phyloP scores from a whole-genome alignment of 2,329 filamentous ascomycete genomes.

The Sarocladiaceae sp. region DNA sequence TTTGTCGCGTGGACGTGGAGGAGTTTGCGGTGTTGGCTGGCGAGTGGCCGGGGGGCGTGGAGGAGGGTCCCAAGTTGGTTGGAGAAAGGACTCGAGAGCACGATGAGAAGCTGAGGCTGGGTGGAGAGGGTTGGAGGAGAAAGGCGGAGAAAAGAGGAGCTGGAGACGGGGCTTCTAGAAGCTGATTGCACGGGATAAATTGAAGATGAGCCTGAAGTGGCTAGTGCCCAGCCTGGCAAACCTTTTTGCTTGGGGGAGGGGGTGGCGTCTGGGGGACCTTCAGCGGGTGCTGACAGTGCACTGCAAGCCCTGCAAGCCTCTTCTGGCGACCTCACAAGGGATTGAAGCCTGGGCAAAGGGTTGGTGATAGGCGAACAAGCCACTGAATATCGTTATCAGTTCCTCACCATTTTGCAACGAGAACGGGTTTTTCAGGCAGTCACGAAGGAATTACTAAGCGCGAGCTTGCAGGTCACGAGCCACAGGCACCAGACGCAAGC shows the following conservation, averaged over 20 bases:
- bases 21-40: not conserved
- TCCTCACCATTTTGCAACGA: too few species aligned
- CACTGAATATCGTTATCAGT: too few species aligned
- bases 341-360: too few species aligned
- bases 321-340: too few species aligned
- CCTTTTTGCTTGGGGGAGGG: not conserved
- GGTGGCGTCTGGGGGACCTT: not conserved
- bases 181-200: constrained; percentile 10
- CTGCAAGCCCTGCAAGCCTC: not conserved
- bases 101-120: not conserved
- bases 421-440: too few species aligned
- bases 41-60: not conserved
- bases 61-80: not conserved
- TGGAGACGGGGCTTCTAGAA: constrained; percentile 8
- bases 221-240: not conserved
- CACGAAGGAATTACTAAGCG: not conserved
- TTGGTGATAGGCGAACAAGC: too few species aligned
- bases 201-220: constrained; percentile 9
- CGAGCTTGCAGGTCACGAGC: too few species aligned
- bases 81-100: not conserved
- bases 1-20: constrained; percentile 7
- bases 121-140: not conserved
- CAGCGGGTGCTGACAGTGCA: too few species aligned
- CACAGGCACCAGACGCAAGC: too few species aligned
- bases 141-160: constrained; percentile 10